Percentiles rank a stretch among this genome's conserved stretches.
Conservation (phyloP, 352 stramenopile genomes). For the Pythium plurisporium region DNA sequence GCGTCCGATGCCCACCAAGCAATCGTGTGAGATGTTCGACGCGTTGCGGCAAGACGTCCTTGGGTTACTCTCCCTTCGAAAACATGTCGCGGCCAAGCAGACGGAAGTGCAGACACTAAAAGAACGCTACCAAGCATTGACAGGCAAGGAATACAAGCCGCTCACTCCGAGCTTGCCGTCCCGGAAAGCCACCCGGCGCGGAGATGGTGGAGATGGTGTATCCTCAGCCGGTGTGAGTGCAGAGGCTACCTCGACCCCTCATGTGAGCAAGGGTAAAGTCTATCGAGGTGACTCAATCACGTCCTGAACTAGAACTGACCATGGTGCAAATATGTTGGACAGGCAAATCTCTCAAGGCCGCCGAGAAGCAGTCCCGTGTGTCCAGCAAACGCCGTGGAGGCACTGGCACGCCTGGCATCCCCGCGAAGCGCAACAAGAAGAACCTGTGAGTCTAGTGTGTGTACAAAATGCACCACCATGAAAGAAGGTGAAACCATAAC, state of each 20-base stretch:
- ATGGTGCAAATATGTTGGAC: too few relatives aligned
- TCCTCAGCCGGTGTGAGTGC: background rate
- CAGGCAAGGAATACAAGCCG: conserved; percentile 45
- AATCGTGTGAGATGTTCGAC: conserved; percentile 58
- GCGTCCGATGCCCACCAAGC: conserved; percentile 68
- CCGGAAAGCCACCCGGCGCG: conserved; percentile 3
- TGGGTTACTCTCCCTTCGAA: conserved; percentile 49
- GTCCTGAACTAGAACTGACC: too few relatives aligned
- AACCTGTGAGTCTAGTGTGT: conserved; percentile 8
- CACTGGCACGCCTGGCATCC: conserved; percentile 24
- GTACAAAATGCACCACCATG: background rate
- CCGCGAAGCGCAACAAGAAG: conserved; percentile 64
- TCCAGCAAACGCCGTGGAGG: conserved; percentile 40
- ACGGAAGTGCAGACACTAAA: conserved; percentile 41
- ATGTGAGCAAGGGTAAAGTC: conserved; percentile 43
- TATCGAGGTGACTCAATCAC: too few relatives aligned
- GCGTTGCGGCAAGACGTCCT: conserved; percentile 52
- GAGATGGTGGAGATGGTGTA: background rate
- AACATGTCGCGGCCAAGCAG: conserved; percentile 57
- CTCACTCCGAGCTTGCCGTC: conserved; percentile 33
- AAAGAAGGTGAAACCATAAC: background rate
- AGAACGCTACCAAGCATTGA: conserved; percentile 53
- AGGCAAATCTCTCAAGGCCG: conserved; percentile 54
- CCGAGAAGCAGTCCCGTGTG: conserved; percentile 43
- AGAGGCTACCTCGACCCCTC: conserved; percentile 7